Conservation (phyloP, 2,329 filamentous ascomycete genomes). For the Ceratocystis papillata region DNA sequence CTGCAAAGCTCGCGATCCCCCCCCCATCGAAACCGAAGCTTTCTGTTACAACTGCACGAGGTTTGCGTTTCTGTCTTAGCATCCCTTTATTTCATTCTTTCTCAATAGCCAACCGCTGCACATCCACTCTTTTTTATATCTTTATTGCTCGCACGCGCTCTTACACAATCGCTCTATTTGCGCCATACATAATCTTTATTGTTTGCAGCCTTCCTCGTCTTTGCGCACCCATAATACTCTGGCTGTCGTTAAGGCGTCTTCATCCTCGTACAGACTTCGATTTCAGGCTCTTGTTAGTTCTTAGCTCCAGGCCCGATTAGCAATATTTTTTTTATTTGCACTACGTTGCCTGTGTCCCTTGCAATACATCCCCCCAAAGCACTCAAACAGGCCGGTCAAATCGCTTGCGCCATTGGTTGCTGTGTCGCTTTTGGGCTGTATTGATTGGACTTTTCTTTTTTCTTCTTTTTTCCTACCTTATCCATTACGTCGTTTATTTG, state of each 20-base stretch:
- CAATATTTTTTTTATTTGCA: neutral
- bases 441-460: neutral
- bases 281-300: neutral
- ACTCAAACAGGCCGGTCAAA: neutral
- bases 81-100: neutral
- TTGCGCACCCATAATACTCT: conserved; percentile 1
- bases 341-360: conserved; percentile 6
- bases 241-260: neutral
- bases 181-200: conserved; percentile 7
- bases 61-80: neutral
- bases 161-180: neutral
- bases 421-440: conserved; percentile 12
- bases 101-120: neutral
- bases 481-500: conserved; percentile 7
- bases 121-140: neutral
- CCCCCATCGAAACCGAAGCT: no score
- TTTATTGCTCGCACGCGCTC: neutral
- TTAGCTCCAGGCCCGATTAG: no score
- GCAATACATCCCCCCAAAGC: conserved; percentile 5
- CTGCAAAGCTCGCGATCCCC: neutral
- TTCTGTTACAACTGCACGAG: neutral
- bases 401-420: conserved; percentile 10
- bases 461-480: neutral
- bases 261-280: neutral
- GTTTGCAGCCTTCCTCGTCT: neutral